These are phyloP conservation scores for Flagelloscypha sp. DNA, from an alignment of 768 basidiomycete species.

Conservation along the genomic window DNA sequence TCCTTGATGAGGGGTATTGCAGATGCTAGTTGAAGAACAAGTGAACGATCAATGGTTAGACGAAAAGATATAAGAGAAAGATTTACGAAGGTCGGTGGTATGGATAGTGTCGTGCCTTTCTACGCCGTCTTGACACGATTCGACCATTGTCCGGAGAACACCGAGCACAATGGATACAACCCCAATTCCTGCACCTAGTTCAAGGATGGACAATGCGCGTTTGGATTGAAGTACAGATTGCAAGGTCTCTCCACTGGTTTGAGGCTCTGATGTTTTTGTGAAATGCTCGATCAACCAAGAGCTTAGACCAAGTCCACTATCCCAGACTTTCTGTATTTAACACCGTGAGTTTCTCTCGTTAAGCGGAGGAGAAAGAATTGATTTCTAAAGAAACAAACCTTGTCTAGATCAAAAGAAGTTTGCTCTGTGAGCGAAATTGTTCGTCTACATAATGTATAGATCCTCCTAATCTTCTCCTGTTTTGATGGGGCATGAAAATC, in stretches of 20 bases:
- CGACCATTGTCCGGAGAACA: constrained; percentile 39
- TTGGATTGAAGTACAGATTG: neutral
- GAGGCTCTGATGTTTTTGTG: constrained; percentile 12
- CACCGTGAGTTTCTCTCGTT: constrained; percentile 3
- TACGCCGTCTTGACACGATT: constrained; percentile 10
- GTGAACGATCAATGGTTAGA: neutral
- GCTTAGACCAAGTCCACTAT: constrained; percentile 81
- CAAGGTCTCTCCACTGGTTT: neutral
- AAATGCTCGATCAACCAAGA: constrained; percentile 56
- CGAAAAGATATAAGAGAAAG: neutral
- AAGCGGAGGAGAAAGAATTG: too few relatives aligned
- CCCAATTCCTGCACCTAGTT: constrained; percentile 75
- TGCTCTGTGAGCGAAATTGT: constrained; percentile 60
- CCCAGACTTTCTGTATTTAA: constrained; percentile 83
- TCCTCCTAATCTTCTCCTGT: constrained; percentile 60
- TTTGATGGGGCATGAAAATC: constrained; percentile 28
- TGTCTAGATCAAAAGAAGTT: constrained; percentile 88
- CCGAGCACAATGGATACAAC: constrained; percentile 66
- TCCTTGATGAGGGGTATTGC: constrained; percentile 73
- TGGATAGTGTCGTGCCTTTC: constrained; percentile 27
- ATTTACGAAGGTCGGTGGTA: constrained; percentile 69
- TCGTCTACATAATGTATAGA: constrained; percentile 32
- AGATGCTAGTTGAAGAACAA: constrained; percentile 39
- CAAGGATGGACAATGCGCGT: neutral
- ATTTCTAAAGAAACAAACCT: constrained; percentile 51